Evolutionary conservation across 192 early-diverging fungal species (phyloP), one percentile per base, ranked within the genome.

Genomic region (Coemansia sp.): DNA sequence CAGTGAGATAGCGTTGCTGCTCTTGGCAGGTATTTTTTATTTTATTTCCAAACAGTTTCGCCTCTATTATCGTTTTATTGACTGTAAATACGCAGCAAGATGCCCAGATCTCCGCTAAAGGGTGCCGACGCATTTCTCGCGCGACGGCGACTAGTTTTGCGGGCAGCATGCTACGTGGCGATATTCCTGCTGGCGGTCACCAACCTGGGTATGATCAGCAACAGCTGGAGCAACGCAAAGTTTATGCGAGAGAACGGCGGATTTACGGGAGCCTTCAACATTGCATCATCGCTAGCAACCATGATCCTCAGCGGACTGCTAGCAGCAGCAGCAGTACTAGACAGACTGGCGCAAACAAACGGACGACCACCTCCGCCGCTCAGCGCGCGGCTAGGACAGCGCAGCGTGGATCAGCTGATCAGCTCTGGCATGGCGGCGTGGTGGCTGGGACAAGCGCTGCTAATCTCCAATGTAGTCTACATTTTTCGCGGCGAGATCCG

Each of bases 181-280:
- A 68, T 83, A n/a, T 41, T 59, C 17, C 38, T 83, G 22, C 70
- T 76, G 71, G 64, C 71, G 22, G 42, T 74, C 19, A 27, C 77
- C 14, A 71, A 83, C 62, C 36, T 77, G 58, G 64, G 57, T 7
- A 73, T 83, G 74, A 49, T 74, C 1, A 60, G 74, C 59, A 73
- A 67, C 68, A 74, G 68, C 59, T 83, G 80, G 80, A 65, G 62
- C 65, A 77, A 60, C 43, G 54, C 74, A 0, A 35, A 38, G 65
- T 83, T 83, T 62, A 83, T 83, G 80, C 74, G 75, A 2, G 60
- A 70, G 35, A 62, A 71, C 65, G 80, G 80, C 25, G 66, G 68
- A n/a, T 68, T 83, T 29, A 62, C 64, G 0, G 80, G 75, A 0
- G 47, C 59, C 2, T 47, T 73, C n/a, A 58, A 68, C n/a, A 56